phyloP scores from a whole-genome alignment of 2,329 filamentous ascomycete species.

The Arachnopeziza araneosa region DNA sequence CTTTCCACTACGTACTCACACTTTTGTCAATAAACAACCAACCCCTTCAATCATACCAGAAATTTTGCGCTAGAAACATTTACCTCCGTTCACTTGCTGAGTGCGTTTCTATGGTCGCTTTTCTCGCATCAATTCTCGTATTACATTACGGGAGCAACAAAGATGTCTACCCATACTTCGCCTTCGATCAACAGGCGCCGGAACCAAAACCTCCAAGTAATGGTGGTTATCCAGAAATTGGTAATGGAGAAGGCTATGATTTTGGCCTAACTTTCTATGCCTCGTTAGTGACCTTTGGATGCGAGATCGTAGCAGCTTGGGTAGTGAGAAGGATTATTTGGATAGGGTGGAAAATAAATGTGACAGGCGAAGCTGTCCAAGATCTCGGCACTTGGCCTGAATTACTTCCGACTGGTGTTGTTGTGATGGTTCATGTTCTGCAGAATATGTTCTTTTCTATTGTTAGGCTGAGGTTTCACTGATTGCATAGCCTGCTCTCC shows the following conservation, averaged over 20 bases:
- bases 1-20: conserved; percentile 50
- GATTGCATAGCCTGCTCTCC: conserved; percentile 1
- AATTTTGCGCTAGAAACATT: conserved; percentile 59
- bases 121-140: conserved; percentile 59
- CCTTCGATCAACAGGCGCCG: conserved; percentile 43
- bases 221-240: conserved; percentile 5
- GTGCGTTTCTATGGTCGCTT: conserved; percentile 63
- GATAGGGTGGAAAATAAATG: conserved; percentile 54
- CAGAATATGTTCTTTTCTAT: conserved; percentile 71
- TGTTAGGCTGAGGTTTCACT: conserved; percentile 54
- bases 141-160: conserved; percentile 63
- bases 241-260: conserved; percentile 44
- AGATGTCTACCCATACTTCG: conserved; percentile 64
- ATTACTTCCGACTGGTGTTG: conserved; percentile 58
- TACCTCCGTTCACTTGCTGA: conserved; percentile 64
- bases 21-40: conserved; percentile 52
- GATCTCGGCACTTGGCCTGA: conserved; percentile 64
- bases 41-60: conserved; percentile 58
- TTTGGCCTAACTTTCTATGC: conserved; percentile 59
- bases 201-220: conserved; percentile 1
- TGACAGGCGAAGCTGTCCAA: conserved; percentile 58
- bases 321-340: conserved; percentile 53
- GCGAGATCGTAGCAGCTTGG: conserved; percentile 58
- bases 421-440: conserved; percentile 61
- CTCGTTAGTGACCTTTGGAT: conserved; percentile 59